Evolutionary conservation across 108 stramenopile genomes (phyloP).

Genomic region (Fistulifera solaris): DNA sequence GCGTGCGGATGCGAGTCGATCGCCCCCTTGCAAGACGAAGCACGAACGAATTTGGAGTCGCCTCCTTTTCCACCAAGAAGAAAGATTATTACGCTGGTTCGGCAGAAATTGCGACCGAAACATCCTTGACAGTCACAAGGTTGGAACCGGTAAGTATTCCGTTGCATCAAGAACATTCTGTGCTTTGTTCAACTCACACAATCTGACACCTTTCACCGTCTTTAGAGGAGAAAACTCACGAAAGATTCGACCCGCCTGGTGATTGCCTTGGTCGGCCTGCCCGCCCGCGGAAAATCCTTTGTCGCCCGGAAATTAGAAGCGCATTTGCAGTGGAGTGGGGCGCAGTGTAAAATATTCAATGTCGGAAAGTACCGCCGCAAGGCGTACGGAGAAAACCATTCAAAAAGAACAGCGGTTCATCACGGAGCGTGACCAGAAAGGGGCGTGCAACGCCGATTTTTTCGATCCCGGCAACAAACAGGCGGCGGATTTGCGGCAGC

Average conservation of each 20-base stretch:
- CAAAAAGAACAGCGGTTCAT: constrained; percentile 1
- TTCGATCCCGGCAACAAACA: constrained; percentile 64
- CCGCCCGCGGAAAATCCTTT: constrained; percentile 87
- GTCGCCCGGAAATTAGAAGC: constrained; percentile 75
- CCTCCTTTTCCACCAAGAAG: neutral
- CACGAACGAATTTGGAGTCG: neutral
- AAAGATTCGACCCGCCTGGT: constrained; percentile 58
- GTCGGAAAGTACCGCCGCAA: constrained; percentile 83
- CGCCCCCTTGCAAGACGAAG: too few species aligned
- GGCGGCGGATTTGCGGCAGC: constrained; percentile 56
- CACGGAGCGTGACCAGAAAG: constrained; percentile 10
- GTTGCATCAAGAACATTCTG: too few species aligned
- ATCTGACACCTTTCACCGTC: neutral
- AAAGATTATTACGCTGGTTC: constrained; percentile 62
- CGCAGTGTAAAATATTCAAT: constrained; percentile 75
- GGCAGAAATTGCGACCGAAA: constrained; percentile 48
- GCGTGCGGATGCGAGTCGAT: too few species aligned
- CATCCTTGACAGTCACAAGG: constrained; percentile 50
- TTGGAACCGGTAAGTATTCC: constrained; percentile 56
- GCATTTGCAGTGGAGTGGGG: constrained; percentile 77
- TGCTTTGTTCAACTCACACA: too few species aligned
- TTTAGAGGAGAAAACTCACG: constrained; percentile 60
- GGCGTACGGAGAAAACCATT: constrained; percentile 28
- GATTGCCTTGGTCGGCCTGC: constrained; percentile 78
- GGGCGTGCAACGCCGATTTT: constrained; percentile 73